These are phyloP conservation scores for Adansonia gregorii DNA, from an alignment of 441 rosid genomes.

Conservation along the genomic window DNA sequence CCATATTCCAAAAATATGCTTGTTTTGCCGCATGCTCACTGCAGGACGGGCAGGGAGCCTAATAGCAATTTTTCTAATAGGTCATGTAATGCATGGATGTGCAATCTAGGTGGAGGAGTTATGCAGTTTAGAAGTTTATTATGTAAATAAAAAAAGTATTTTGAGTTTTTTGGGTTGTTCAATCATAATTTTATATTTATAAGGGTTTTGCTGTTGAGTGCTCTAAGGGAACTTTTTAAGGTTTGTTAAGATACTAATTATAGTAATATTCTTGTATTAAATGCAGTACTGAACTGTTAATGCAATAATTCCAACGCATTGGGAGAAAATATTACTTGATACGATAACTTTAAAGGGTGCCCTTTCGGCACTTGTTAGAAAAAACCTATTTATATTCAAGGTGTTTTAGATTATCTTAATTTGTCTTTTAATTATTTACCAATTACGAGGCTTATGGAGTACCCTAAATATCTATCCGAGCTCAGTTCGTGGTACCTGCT, in stretches of 20 bases:
- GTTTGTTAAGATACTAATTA: slow-evolving; percentile 5
- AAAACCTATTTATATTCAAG: neutral
- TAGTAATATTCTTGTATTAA: slow-evolving; percentile 14
- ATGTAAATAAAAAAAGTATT: neutral
- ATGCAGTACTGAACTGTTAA: neutral
- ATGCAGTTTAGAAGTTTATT: slow-evolving; percentile 4
- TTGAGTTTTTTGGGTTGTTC: neutral
- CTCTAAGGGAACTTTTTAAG: neutral
- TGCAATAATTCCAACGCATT: neutral
- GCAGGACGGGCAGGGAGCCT: neutral
- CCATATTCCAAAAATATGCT: neutral
- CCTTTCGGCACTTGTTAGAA: neutral
- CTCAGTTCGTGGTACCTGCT: neutral
- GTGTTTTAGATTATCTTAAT: neutral
- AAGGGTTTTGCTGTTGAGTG: neutral
- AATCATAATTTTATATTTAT: neutral
- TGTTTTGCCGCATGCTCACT: neutral
- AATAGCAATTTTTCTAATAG: neutral
- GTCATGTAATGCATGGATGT: neutral
- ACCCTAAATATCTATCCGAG: slow-evolving; percentile 9
- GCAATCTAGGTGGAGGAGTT: slow-evolving; percentile 10
- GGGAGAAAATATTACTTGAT: slow-evolving; percentile 9
- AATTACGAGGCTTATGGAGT: slow-evolving; percentile 5
- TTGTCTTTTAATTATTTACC: neutral
- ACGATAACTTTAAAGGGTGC: slow-evolving; percentile 6